These are phyloP conservation scores for Yamagishiella unicocca DNA, from an alignment of 139 green algal species.

Conservation along the genomic window DNA sequence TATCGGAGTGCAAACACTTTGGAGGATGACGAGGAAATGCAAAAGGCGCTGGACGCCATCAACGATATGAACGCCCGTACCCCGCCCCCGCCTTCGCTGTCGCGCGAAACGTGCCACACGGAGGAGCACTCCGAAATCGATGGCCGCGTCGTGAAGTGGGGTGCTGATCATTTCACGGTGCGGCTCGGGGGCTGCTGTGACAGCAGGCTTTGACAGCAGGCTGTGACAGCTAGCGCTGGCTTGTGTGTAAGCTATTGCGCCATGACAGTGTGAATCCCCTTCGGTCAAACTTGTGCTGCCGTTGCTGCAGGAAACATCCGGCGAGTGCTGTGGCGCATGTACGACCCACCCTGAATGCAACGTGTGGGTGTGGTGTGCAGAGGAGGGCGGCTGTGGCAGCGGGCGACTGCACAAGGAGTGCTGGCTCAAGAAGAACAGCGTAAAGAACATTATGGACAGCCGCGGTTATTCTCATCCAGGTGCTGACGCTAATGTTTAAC, in stretches of 20 bases:
- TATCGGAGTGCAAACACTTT: constrained; percentile 31
- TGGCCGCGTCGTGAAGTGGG: constrained; percentile 59
- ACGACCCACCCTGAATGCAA: constrained; percentile 57
- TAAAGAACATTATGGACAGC: constrained; percentile 48
- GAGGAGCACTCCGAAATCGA: constrained; percentile 54
- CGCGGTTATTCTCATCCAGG: constrained; percentile 27
- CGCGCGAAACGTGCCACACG: constrained; percentile 38
- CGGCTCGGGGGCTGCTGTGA: too few relatives aligned
- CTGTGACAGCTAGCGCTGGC: background rate
- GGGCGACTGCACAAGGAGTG: constrained; percentile 59
- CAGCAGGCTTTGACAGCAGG: too few relatives aligned
- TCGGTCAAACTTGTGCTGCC: too few relatives aligned
- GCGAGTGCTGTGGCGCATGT: constrained; percentile 55
- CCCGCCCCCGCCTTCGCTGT: constrained; percentile 17
- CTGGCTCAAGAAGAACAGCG: constrained; percentile 64
- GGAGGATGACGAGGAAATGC: constrained; percentile 45
- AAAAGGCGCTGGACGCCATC: constrained; percentile 24
- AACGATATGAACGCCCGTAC: constrained; percentile 41
- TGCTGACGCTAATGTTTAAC: too few relatives aligned
- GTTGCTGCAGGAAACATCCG: constrained; percentile 44
- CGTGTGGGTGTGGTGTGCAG: constrained; percentile 66
- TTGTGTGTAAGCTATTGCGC: too few relatives aligned
- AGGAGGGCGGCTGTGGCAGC: constrained; percentile 49
- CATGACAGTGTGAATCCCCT: too few relatives aligned
- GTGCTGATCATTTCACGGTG: constrained; percentile 51